Percentiles rank a stretch among this genome's conserved stretches.
Evolutionary conservation across 768 basidiomycete genomes (phyloP).

Genomic region (Rhizopogon vulgaris): DNA sequence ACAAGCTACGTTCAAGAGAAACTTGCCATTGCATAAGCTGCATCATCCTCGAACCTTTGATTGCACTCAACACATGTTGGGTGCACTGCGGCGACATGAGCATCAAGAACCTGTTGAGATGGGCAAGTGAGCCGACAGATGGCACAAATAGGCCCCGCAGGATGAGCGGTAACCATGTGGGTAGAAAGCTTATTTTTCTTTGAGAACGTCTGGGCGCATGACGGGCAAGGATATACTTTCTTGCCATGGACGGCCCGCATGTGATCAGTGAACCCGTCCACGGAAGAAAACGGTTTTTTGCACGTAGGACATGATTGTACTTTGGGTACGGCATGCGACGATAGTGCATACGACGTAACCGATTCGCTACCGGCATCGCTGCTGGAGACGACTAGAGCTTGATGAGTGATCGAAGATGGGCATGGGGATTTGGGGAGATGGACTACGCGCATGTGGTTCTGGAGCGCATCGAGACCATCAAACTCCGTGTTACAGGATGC

Average conservation of each 20-base stretch:
- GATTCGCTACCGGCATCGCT: no score
- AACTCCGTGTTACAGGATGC: background rate
- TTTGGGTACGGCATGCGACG: background rate
- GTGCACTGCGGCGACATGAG: constrained; percentile 25
- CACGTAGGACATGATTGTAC: background rate
- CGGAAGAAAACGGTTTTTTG: background rate
- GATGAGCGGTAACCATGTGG: constrained; percentile 20
- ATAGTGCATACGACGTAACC: no score
- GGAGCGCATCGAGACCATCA: background rate
- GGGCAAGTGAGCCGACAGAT: constrained; percentile 18
- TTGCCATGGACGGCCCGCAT: background rate
- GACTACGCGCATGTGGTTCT: background rate
- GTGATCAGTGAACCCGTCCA: background rate
- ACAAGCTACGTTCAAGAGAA: background rate
- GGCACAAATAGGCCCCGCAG: constrained; percentile 13
- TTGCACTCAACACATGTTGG: constrained; percentile 30
- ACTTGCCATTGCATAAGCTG: constrained; percentile 24
- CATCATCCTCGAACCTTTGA: constrained; percentile 29
- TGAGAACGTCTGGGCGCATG: constrained; percentile 20
- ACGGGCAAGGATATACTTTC: constrained; percentile 1
- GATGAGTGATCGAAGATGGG: background rate
- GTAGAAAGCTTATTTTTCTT: constrained; percentile 15
- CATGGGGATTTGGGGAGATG: background rate
- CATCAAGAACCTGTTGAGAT: constrained; percentile 22
- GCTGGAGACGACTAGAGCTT: background rate